Evolutionary conservation across 2,329 filamentous ascomycete genomes (phyloP).

Genomic region (Davidsoniella australis): DNA sequence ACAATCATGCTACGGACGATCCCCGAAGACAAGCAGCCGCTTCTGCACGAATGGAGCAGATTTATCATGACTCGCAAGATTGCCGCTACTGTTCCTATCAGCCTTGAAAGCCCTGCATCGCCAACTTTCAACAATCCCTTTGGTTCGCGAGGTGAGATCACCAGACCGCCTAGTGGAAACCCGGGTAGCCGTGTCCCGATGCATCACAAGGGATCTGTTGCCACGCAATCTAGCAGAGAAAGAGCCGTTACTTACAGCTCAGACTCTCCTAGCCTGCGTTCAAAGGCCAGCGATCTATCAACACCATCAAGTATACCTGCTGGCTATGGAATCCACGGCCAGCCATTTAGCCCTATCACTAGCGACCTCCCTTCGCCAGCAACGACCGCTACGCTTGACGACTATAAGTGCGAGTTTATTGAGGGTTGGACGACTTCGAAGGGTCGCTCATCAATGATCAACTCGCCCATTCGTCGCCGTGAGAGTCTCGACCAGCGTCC

Average conservation of each 20-base stretch:
- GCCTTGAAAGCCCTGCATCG: constrained; percentile 31
- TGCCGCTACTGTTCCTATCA: neutral
- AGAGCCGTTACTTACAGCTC: constrained; percentile 35
- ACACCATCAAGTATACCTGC: constrained; percentile 31
- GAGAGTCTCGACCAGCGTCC: constrained; percentile 31
- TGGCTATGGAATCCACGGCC: constrained; percentile 2
- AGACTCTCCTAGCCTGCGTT: constrained; percentile 42
- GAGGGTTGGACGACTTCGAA: constrained; percentile 45
- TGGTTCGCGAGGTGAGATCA: constrained; percentile 24
- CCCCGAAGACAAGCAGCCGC: constrained; percentile 31
- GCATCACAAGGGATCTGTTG: constrained; percentile 31
- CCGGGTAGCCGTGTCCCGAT: constrained; percentile 21
- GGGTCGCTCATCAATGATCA: constrained; percentile 39
- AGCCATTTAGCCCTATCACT: constrained; percentile 27
- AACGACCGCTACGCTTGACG: constrained; percentile 30
- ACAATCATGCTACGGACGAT: constrained; percentile 31
- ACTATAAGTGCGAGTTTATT: constrained; percentile 37
- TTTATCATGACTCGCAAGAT: constrained; percentile 31
- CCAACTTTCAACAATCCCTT: constrained; percentile 39
- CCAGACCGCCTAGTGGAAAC: constrained; percentile 28
- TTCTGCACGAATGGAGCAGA: constrained; percentile 42
- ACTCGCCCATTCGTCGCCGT: constrained; percentile 36
- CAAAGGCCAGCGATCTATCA: constrained; percentile 45
- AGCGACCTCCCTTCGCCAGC: constrained; percentile 38
- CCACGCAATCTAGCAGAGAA: constrained; percentile 28